Evolutionary conservation across 2,329 filamentous ascomycete species (phyloP).

Genomic region (Cephalotrichum gorgonifer): DNA sequence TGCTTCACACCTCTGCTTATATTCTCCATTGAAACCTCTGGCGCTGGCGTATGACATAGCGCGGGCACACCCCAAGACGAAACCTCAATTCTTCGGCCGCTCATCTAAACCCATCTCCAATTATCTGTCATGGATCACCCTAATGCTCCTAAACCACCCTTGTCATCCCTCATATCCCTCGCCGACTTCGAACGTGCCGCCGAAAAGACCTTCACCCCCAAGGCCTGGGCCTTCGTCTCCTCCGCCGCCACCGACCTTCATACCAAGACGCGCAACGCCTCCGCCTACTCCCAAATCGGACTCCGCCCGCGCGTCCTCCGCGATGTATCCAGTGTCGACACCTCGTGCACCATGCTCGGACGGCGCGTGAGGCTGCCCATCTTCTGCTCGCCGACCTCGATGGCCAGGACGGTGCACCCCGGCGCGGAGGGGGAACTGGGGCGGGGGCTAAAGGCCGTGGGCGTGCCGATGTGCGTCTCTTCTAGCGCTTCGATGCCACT

Average conservation of each 20-base stretch:
- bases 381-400: slow-evolving; percentile 54
- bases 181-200: slow-evolving; percentile 53
- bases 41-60: no score
- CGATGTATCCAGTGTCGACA: slow-evolving; percentile 42
- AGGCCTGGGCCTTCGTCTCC: slow-evolving; percentile 62
- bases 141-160: background rate
- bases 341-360: slow-evolving; percentile 44
- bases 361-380: slow-evolving; percentile 41
- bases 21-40: no score
- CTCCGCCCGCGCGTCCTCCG: slow-evolving; percentile 48
- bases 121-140: background rate
- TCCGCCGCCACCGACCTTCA: slow-evolving; percentile 53
- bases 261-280: slow-evolving; percentile 45
- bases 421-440: slow-evolving; percentile 53
- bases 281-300: slow-evolving; percentile 43
- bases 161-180: slow-evolving; percentile 13
- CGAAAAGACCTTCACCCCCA: slow-evolving; percentile 41
- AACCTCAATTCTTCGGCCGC: no score
- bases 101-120: no score
- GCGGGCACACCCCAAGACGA: no score
- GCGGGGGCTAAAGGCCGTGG: slow-evolving; percentile 35
- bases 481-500: slow-evolving; percentile 52
- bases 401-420: slow-evolving; percentile 52
- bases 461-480: slow-evolving; percentile 49
- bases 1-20: no score